Conservation (phyloP, 208 protist species). For the Acanthamoeba triangularis region DNA sequence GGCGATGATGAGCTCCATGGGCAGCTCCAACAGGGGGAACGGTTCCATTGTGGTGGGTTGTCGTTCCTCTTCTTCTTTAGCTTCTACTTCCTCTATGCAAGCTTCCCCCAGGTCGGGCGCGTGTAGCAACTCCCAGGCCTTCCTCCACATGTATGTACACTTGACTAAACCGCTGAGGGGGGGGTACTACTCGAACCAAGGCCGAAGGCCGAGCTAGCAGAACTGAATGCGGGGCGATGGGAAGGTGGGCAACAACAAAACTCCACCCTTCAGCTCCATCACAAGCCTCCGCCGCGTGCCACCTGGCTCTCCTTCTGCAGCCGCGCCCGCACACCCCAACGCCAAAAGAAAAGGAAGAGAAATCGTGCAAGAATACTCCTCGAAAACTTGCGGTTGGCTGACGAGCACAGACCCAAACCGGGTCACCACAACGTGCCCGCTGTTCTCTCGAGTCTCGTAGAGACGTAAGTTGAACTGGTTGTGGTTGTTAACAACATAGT, state of each 20-base stretch:
- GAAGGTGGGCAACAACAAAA: not conserved
- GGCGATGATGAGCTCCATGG: not conserved
- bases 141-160: not conserved
- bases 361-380: not conserved
- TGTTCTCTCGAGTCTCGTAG: too few relatives aligned
- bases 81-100: not conserved
- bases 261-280: not conserved
- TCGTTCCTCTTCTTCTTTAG: not conserved
- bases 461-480: too few relatives aligned
- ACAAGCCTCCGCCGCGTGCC: not conserved
- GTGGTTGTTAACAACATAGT: too few relatives aligned
- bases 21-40: constrained; percentile 3
- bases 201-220: too few relatives aligned
- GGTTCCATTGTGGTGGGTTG: not conserved
- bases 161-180: too few relatives aligned
- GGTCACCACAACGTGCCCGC: too few relatives aligned
- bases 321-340: not conserved
- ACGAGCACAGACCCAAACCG: too few relatives aligned
- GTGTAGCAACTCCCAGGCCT: not conserved
- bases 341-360: not conserved
- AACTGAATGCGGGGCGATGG: too few relatives aligned
- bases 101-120: not conserved
- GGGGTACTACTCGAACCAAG: too few relatives aligned
- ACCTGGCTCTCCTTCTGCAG: not conserved
- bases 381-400: not conserved